Evolutionary conservation across 2,329 filamentous ascomycete genomes (phyloP).

Genomic region (Exophiala sp.): DNA sequence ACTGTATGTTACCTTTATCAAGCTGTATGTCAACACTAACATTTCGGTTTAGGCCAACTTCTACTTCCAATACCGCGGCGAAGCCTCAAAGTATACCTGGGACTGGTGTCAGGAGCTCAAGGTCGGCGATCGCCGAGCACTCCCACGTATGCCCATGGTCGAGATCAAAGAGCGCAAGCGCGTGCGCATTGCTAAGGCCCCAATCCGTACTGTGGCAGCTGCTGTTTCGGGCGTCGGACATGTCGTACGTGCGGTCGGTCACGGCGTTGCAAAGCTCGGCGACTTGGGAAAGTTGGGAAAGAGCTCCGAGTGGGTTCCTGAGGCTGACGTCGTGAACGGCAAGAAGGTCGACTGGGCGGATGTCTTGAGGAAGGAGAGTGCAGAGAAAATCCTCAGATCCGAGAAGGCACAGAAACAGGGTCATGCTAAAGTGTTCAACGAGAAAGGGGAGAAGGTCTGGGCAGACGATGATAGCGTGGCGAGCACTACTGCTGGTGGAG

Average conservation of each 20-base stretch:
- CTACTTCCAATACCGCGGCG: slow-evolving; percentile 28
- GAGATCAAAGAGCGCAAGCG: slow-evolving; percentile 21
- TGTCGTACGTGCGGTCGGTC: slow-evolving; percentile 14
- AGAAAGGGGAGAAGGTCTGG: slow-evolving; percentile 23
- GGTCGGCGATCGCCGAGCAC: slow-evolving; percentile 23
- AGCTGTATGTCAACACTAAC: not conserved
- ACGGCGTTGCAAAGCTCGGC: slow-evolving; percentile 21
- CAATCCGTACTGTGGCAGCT: slow-evolving; percentile 19
- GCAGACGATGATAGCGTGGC: slow-evolving; percentile 19
- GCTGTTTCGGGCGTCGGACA: slow-evolving; percentile 16
- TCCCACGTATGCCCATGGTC: slow-evolving; percentile 26
- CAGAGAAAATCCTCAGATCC: slow-evolving; percentile 5
- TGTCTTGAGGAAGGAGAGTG: slow-evolving; percentile 11
- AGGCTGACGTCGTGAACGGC: slow-evolving; percentile 18
- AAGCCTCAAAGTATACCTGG: slow-evolving; percentile 24
- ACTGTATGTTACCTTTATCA: slow-evolving; percentile 13
- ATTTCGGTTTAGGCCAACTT: slow-evolving; percentile 22
- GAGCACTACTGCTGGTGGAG: slow-evolving; percentile 11
- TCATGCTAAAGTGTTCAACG: slow-evolving; percentile 18
- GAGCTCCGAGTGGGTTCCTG: slow-evolving; percentile 20
- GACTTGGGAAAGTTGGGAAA: slow-evolving; percentile 21
- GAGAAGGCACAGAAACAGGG: slow-evolving; percentile 12
- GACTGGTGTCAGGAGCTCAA: slow-evolving; percentile 24
- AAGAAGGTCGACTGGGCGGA: slow-evolving; percentile 21
- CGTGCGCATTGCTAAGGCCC: slow-evolving; percentile 20